Evolutionary conservation across 1,139 yeast species (phyloP), one percentile per base, ranked within the genome.

Genomic region (Protomyces pachydermus): DNA sequence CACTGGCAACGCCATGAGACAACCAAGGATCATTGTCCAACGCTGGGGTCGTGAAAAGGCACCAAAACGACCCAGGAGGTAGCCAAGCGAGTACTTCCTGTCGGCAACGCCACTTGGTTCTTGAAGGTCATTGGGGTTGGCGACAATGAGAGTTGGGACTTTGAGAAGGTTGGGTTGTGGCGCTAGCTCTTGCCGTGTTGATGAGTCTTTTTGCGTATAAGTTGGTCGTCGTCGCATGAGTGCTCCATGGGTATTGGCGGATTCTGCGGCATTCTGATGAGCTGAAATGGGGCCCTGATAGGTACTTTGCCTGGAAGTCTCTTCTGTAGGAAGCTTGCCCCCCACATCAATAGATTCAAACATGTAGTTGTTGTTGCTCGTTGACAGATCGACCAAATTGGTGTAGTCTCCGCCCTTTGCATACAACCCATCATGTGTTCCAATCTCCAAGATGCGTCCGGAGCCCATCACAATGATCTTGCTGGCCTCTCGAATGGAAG

Each of bases 401-500:
- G 66, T 66, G 66, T 78, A 78, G 46, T 70, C 70, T n/a, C 78
- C 78, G 20, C 71, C 66, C 54, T 54, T 56, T 2, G 66, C 69
- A 18, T 79, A 51, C 48, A 81, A 72, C 38, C 75, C 76, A 6
- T 71, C 66, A 68, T 76, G 82, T 6, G 74, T 73, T 0, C 84
- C 81, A 67, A 74, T 73, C 68, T 78, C 81, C n/a, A 77, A 70
- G 62, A 79, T 76, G 38, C 68, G 70, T n/a, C 81, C 81, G 63
- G 70, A 70, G 34, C 74, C 70, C 79, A 78, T 77, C 39, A 78
- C 81, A 14, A 78, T 78, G 65, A 78, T 78, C 65, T 74, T 73
- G 68, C 78, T 77, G 6, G 81, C 80, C 60, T 77, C 77, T 70
- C 81, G 83, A 65, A 88, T 87, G 2, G 95, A 87, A 6, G 91